phyloP scores from a whole-genome alignment of 139 green algal species.

The Closterium sp. region DNA sequence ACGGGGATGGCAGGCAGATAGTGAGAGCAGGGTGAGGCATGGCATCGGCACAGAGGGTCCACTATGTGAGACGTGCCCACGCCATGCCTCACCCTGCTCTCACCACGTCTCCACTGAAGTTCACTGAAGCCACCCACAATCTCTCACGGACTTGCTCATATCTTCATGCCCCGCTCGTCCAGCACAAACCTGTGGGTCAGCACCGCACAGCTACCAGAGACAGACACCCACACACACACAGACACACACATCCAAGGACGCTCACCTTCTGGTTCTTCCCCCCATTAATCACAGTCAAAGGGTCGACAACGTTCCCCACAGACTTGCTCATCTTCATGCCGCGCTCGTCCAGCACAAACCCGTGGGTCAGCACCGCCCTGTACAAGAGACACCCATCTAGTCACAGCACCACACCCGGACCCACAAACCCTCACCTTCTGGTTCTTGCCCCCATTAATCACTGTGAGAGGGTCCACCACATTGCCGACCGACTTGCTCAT shows the following conservation, averaged over 20 bases:
- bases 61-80: no score
- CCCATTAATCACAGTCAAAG: conserved; percentile 72
- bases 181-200: conserved; percentile 91
- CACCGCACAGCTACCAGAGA: not conserved
- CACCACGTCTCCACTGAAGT: conserved; percentile 92
- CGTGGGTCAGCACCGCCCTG: conserved; percentile 79
- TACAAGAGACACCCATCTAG: not conserved
- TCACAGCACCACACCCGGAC: no score
- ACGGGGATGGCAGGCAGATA: no score
- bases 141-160: conserved; percentile 89
- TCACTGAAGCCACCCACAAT: conserved; percentile 72
- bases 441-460: conserved; percentile 84
- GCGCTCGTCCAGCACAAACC: conserved; percentile 86
- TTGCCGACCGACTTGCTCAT: conserved; percentile 92
- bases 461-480: conserved; percentile 83
- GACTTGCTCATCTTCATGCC: conserved; percentile 93
- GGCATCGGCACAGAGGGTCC: no score
- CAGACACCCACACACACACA: no score
- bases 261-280: conserved; percentile 80
- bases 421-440: conserved; percentile 60
- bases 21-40: not conserved
- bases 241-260: not conserved
- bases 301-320: conserved; percentile 97
- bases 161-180: conserved; percentile 86
- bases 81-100: no score